Evolutionary conservation across 352 stramenopile species (phyloP).

Genomic region (Aphanomyces invadans): DNA sequence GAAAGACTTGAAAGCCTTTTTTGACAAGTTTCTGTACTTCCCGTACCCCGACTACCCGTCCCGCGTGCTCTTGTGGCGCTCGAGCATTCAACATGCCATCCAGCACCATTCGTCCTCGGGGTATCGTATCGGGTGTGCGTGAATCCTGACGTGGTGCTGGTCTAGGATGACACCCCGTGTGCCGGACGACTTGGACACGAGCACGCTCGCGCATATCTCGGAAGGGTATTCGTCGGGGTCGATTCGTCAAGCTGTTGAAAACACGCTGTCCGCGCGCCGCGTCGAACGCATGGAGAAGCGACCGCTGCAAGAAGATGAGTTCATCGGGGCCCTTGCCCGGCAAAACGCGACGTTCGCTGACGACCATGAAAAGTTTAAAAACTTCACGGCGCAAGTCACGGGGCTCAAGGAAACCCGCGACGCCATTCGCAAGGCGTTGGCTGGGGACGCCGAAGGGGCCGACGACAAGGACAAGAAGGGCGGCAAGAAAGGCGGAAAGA

Average conservation of each 20-base stretch:
- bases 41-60: slow-evolving; percentile 89
- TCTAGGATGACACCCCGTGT: slow-evolving; percentile 26
- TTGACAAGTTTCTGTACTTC: slow-evolving; percentile 91
- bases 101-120: slow-evolving; percentile 30
- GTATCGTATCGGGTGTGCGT: slow-evolving; percentile 7
- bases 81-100: slow-evolving; percentile 56
- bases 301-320: slow-evolving; percentile 76
- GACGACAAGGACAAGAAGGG: slow-evolving; percentile 35
- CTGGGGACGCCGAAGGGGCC: slow-evolving; percentile 57
- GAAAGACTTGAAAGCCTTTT: slow-evolving; percentile 83
- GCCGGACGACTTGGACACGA: slow-evolving; percentile 69
- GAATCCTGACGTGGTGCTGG: slow-evolving; percentile 23
- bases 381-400: slow-evolving; percentile 64
- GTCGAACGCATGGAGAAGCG: slow-evolving; percentile 73
- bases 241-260: slow-evolving; percentile 67
- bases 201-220: slow-evolving; percentile 84
- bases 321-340: slow-evolving; percentile 64
- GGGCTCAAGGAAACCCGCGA: slow-evolving; percentile 66
- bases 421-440: slow-evolving; percentile 51
- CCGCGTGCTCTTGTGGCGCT: slow-evolving; percentile 84
- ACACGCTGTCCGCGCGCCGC: slow-evolving; percentile 70
- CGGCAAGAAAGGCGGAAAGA: slow-evolving; percentile 63
- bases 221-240: slow-evolving; percentile 86
- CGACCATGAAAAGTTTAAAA: slow-evolving; percentile 68
- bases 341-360: slow-evolving; percentile 57